A percentile compares a stretch with the other conserved stretches of the same genome.
phyloP scores from a whole-genome alignment of 345 rosid species.

The Citrus sp. region DNA sequence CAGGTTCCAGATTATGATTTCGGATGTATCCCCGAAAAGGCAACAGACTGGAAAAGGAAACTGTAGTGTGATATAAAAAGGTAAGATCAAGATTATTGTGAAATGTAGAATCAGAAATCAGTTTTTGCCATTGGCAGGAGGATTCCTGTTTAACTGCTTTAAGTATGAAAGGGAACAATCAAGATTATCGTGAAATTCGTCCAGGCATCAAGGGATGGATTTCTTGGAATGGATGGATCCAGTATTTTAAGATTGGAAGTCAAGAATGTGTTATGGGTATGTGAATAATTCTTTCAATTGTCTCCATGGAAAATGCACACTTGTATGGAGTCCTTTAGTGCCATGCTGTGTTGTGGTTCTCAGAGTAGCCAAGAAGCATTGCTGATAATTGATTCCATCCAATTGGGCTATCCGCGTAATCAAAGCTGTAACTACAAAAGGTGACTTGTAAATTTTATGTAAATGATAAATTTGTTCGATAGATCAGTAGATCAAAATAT shows the following conservation, averaged over 20 bases:
- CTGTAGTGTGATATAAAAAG: neutral
- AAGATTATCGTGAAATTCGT: neutral
- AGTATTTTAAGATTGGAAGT: neutral
- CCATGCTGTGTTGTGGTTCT: neutral
- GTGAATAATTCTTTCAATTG: neutral
- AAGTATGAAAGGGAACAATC: neutral
- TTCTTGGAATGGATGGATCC: neutral
- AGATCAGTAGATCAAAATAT: neutral
- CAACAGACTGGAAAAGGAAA: neutral
- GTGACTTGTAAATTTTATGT: conserved; percentile 28
- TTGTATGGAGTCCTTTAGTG: neutral
- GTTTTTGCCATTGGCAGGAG: neutral
- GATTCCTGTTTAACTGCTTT: neutral
- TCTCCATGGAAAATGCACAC: neutral
- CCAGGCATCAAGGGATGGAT: neutral
- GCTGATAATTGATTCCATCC: conserved; percentile 3
- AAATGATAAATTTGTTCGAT: conserved; percentile 17
- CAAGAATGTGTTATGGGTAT: neutral
- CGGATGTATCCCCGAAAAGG: neutral
- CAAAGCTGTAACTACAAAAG: conserved; percentile 2
- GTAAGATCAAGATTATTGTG: neutral
- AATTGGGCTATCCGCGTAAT: conserved; percentile 10
- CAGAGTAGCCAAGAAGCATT: conserved; percentile 4
- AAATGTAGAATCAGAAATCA: neutral
- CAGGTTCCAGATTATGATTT: neutral